These are phyloP conservation scores for Micromonas pusilla DNA, from an alignment of 139 green algal species.

Conservation along the genomic window DNA sequence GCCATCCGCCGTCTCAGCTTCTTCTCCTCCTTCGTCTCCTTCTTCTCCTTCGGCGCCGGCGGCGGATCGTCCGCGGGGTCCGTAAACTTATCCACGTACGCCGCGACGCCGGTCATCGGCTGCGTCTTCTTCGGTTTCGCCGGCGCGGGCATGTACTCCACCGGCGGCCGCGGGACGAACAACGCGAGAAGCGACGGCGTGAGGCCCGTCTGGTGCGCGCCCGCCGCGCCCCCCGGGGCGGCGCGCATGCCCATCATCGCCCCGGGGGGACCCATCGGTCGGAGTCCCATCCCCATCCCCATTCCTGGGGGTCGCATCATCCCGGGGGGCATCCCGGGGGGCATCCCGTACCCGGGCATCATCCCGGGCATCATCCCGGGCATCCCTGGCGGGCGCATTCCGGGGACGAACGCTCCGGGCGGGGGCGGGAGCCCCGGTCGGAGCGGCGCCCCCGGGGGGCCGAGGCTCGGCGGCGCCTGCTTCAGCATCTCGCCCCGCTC, in stretches of 20 bases:
- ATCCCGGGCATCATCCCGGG: background rate
- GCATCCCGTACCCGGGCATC: too few relatives aligned
- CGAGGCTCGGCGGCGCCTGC: too few relatives aligned
- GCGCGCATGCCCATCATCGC: too few relatives aligned
- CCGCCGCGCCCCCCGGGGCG: too few relatives aligned
- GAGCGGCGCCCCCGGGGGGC: too few relatives aligned
- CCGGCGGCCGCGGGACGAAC: constrained; percentile 13
- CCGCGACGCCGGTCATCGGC: constrained; percentile 1
- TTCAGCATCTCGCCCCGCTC: too few relatives aligned
- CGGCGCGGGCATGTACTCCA: constrained; percentile 10
- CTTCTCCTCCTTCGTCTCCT: constrained; percentile 1
- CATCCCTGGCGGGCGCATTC: background rate
- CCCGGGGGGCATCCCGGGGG: too few relatives aligned
- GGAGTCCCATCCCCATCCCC: too few relatives aligned
- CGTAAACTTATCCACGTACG: background rate
- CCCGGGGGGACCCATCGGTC: too few relatives aligned
- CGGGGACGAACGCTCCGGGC: background rate
- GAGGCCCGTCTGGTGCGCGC: constrained; percentile 19
- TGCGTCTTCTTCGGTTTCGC: constrained; percentile 5
- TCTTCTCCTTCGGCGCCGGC: constrained; percentile 1
- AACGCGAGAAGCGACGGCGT: constrained; percentile 14
- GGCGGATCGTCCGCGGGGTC: background rate
- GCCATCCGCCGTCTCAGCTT: background rate
- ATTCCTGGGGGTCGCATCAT: too few relatives aligned
- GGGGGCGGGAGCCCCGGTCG: background rate